phyloP scores from a whole-genome alignment of 306 rosid species.

The Vachellia pachyceras region DNA sequence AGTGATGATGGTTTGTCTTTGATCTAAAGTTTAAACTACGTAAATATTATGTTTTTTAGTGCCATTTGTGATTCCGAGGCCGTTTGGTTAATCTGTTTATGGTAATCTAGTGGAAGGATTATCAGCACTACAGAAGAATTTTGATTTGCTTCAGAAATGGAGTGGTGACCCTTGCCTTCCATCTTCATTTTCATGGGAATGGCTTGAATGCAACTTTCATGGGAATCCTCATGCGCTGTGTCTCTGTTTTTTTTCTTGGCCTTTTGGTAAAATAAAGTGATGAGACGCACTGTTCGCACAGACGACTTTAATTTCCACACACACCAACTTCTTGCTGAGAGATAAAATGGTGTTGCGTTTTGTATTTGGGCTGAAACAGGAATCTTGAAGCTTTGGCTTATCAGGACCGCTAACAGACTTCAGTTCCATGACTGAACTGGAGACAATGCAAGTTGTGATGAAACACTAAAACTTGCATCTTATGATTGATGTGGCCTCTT shows the following conservation, averaged over 20 bases:
- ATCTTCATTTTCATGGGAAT: conserved; percentile 34
- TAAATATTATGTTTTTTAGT: too few relatives aligned
- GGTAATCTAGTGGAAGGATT: conserved; percentile 33
- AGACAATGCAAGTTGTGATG: conserved; percentile 37
- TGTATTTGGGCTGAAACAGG: conserved; percentile 24
- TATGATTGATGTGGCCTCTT: not conserved
- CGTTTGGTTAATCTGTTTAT: too few relatives aligned
- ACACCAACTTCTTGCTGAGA: not conserved
- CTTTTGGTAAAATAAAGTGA: too few relatives aligned
- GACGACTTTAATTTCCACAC: too few relatives aligned
- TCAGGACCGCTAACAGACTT: conserved; percentile 42
- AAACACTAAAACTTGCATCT: not conserved
- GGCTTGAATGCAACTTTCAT: conserved; percentile 33
- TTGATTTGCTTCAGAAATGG: conserved; percentile 30
- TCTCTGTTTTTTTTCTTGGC: too few relatives aligned
- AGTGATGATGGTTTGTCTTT: conserved; percentile 23
- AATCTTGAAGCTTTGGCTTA: conserved; percentile 40
- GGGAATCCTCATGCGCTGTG: conserved; percentile 13
- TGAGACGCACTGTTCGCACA: too few relatives aligned
- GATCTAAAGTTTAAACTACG: not conserved
- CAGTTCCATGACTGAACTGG: conserved; percentile 46
- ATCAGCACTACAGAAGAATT: conserved; percentile 20
- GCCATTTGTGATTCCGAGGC: not conserved
- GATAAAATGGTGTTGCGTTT: not conserved
- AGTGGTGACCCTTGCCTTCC: conserved; percentile 45